Percentiles rank a stretch among this genome's conserved stretches.
These are phyloP conservation scores for Laburnicola sp. DNA, from an alignment of 2,329 filamentous ascomycete species.

Conservation along the genomic window DNA sequence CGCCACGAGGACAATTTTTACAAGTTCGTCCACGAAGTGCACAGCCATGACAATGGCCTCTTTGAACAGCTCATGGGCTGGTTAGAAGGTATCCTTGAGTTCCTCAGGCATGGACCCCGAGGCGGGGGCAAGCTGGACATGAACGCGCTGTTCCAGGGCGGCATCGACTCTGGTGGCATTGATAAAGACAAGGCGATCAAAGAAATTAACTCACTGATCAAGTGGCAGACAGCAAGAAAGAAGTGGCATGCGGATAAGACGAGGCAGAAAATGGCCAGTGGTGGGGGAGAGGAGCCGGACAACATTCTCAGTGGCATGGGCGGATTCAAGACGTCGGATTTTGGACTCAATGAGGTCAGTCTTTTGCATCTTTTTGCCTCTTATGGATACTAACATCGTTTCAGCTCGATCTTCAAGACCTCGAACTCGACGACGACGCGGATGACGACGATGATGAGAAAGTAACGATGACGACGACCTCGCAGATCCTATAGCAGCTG, in stretches of 20 bases:
- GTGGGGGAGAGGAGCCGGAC: slow-evolving; percentile 59
- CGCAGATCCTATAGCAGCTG: slow-evolving; percentile 82
- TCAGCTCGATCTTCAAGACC: slow-evolving; percentile 76
- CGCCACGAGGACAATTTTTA: slow-evolving; percentile 97
- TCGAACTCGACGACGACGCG: slow-evolving; percentile 74
- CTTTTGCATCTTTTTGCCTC: not conserved
- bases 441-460: slow-evolving; percentile 56
- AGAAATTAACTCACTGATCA: slow-evolving; percentile 84
- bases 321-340: slow-evolving; percentile 78
- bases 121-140: slow-evolving; percentile 86
- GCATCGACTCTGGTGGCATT: slow-evolving; percentile 66
- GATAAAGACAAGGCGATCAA: slow-evolving; percentile 71
- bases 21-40: slow-evolving; percentile 98
- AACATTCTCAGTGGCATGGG: slow-evolving; percentile 43
- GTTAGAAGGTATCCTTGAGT: slow-evolving; percentile 94
- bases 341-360: slow-evolving; percentile 78
- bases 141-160: slow-evolving; percentile 87
- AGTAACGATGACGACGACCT: slow-evolving; percentile 68
- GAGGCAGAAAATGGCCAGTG: slow-evolving; percentile 96
- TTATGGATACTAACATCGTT: slow-evolving; percentile 6
- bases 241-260: slow-evolving; percentile 99
- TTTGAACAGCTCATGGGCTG: slow-evolving; percentile 95
- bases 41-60: slow-evolving; percentile 92
- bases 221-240: slow-evolving; percentile 94
- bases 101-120: slow-evolving; percentile 78